Evolutionary conservation across 2,329 filamentous ascomycete genomes (phyloP).

Genomic region (Xylariaceae sp.): DNA sequence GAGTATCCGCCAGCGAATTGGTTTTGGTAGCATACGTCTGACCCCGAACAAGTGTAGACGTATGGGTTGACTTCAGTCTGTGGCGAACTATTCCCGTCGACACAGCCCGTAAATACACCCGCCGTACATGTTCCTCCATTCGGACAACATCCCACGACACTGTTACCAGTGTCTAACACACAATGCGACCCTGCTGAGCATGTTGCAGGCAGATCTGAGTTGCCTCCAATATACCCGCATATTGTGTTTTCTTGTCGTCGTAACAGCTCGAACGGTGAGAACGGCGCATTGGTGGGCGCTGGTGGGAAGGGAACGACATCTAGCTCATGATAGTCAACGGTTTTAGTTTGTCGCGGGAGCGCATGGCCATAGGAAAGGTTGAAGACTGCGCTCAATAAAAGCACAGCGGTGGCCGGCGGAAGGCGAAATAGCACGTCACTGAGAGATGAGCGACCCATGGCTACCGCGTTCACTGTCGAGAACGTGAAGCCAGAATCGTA

Average conservation of each 20-base stretch:
- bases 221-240: constrained; percentile 54
- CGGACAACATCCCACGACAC: constrained; percentile 54
- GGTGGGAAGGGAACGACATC: constrained; percentile 37
- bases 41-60: constrained; percentile 50
- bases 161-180: constrained; percentile 45
- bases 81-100: constrained; percentile 45
- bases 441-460: constrained; percentile 28
- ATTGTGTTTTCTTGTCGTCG: constrained; percentile 48
- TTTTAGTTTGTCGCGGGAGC: constrained; percentile 37
- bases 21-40: constrained; percentile 52
- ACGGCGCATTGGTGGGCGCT: constrained; percentile 37
- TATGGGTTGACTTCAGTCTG: constrained; percentile 52
- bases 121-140: constrained; percentile 46
- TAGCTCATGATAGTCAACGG: constrained; percentile 32
- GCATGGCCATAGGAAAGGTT: constrained; percentile 31
- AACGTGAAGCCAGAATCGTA: too few species aligned
- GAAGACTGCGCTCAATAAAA: constrained; percentile 31
- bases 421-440: constrained; percentile 31
- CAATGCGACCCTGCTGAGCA: constrained; percentile 56
- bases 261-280: constrained; percentile 30
- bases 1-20: constrained; percentile 50
- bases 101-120: constrained; percentile 55
- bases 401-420: constrained; percentile 29
- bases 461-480: constrained; percentile 9
- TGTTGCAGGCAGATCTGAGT: constrained; percentile 49